Evolutionary conservation across 805 yeast species (phyloP).

Genomic region (Yarrowia sp.): DNA sequence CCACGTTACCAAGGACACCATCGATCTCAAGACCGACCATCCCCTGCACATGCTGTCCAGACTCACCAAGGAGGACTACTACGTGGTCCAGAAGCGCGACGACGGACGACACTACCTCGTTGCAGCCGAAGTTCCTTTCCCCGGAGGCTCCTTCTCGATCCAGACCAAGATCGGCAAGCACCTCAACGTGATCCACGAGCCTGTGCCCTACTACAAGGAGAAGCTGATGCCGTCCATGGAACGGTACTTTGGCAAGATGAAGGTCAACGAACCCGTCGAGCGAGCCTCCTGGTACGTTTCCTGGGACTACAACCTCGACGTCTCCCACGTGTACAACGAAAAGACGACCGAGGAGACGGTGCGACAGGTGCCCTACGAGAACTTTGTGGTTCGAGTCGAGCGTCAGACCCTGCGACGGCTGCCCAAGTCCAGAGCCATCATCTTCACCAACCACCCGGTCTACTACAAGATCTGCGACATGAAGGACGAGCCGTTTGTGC

Average conservation of each 20-base stretch:
- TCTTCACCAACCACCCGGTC: constrained; percentile 71
- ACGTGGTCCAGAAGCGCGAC: constrained; percentile 55
- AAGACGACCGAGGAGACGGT: constrained; percentile 41
- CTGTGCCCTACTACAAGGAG: constrained; percentile 67
- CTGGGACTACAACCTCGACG: constrained; percentile 49
- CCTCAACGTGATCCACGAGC: constrained; percentile 61
- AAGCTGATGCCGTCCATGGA: constrained; percentile 70
- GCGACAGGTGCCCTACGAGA: constrained; percentile 41
- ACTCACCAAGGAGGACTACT: constrained; percentile 75
- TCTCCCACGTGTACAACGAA: constrained; percentile 43
- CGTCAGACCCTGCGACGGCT: constrained; percentile 68
- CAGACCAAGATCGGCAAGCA: constrained; percentile 56
- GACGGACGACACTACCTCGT: constrained; percentile 60
- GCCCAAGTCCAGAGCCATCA: constrained; percentile 60
- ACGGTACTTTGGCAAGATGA: constrained; percentile 64
- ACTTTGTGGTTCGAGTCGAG: constrained; percentile 68
- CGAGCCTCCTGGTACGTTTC: constrained; percentile 73
- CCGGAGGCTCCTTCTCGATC: constrained; percentile 63
- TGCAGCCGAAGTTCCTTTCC: constrained; percentile 77
- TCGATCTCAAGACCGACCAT: constrained; percentile 60
- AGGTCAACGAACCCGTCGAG: constrained; percentile 61
- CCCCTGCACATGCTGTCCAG: constrained; percentile 62
- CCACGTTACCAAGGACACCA: constrained; percentile 58
- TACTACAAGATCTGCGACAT: constrained; percentile 69
- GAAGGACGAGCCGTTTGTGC: constrained; percentile 74